Percentiles rank a stretch among this genome's conserved stretches.
phyloP scores from a whole-genome alignment of 352 stramenopile species.

The Pythium pyrilobum region DNA sequence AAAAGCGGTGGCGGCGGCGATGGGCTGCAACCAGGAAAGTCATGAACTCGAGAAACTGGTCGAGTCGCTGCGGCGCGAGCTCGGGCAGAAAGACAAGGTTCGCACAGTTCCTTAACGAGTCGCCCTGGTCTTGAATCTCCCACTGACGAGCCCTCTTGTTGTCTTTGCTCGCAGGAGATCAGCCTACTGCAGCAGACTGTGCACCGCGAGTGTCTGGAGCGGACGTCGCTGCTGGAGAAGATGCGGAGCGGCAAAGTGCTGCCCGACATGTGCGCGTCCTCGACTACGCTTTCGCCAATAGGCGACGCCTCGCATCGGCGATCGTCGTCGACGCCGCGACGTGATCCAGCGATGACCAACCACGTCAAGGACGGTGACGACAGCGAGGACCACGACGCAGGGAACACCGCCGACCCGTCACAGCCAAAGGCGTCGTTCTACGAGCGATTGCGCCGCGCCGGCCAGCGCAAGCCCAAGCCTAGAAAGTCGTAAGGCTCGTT shows the following conservation, averaged over 20 bases:
- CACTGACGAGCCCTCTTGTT: background rate
- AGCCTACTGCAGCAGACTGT: conserved; percentile 70
- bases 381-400: conserved; percentile 20
- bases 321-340: background rate
- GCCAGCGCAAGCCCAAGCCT: conserved; percentile 44
- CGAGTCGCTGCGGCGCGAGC: conserved; percentile 26
- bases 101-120: no score
- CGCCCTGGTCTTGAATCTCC: background rate
- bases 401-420: conserved; percentile 2
- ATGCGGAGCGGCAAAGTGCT: conserved; percentile 66
- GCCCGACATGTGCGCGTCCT: conserved; percentile 30
- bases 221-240: conserved; percentile 68
- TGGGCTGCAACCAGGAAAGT: conserved; percentile 36
- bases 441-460: conserved; percentile 60
- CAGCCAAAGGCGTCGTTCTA: conserved; percentile 65
- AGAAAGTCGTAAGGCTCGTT: conserved; percentile 39
- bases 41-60: conserved; percentile 41
- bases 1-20: background rate
- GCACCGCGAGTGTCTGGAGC: conserved; percentile 77
- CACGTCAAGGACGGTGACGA: conserved; percentile 6
- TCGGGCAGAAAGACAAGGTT: conserved; percentile 51
- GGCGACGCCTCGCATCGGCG: conserved; percentile 4
- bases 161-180: conserved; percentile 47
- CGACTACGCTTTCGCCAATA: no score
- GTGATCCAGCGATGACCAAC: background rate